Percentiles rank a stretch among this genome's conserved stretches.
phyloP scores from a whole-genome alignment of 495 filamentous ascomycete species.

The Podospora appendiculata region DNA sequence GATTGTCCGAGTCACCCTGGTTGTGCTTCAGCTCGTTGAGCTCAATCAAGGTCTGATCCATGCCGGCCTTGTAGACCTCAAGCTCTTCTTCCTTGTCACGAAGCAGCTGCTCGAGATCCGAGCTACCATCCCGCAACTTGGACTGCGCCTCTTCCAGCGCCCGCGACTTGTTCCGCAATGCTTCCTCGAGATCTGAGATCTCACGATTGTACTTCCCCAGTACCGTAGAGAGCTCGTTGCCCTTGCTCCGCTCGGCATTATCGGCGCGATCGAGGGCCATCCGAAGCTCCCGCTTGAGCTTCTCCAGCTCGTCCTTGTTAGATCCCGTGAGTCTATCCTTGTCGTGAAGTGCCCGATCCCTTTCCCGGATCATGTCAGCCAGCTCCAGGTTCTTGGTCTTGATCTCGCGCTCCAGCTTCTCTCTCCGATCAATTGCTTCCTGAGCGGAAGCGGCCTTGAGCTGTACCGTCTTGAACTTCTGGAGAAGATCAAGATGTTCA shows the following conservation, averaged over 20 bases:
- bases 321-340: constrained; percentile 76
- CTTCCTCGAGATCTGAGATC: constrained; percentile 91
- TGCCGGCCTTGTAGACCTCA: constrained; percentile 90
- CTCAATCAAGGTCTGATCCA: constrained; percentile 90
- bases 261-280: constrained; percentile 89
- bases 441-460: constrained; percentile 94
- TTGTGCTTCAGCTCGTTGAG: constrained; percentile 69
- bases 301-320: constrained; percentile 90
- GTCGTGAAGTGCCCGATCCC: constrained; percentile 91
- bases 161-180: constrained; percentile 79
- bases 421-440: constrained; percentile 89
- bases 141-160: constrained; percentile 76
- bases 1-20: constrained; percentile 70
- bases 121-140: constrained; percentile 70
- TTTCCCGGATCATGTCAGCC: constrained; percentile 96
- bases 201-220: constrained; percentile 93
- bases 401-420: constrained; percentile 92
- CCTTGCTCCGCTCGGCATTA: constrained; percentile 86
- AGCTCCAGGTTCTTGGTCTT: constrained; percentile 98
- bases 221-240: constrained; percentile 88
- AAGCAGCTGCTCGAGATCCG: constrained; percentile 74
- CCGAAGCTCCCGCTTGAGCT: constrained; percentile 91
- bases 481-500: constrained; percentile 88
- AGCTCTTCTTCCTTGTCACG: constrained; percentile 95
- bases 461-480: constrained; percentile 93